Base-by-base conservation (phyloP, 1,139 yeast genomes). In the Candida albicans region DNA sequence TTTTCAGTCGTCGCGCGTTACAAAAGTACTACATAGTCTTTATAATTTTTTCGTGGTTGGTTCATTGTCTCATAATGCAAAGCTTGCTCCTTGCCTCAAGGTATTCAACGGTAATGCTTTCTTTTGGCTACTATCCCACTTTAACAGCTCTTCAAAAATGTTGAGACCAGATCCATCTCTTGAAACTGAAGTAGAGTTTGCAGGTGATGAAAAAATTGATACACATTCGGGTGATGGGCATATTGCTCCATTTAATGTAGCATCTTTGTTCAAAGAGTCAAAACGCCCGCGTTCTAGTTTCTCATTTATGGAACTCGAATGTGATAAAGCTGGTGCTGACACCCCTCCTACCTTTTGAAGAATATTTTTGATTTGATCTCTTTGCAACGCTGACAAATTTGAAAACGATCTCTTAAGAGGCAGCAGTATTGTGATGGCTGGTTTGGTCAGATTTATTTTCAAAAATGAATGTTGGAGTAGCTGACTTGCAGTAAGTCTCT, bases 401-500 rank as follows among this genome's bases (percentile, higher is more conserved):
- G 41, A 32, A 24, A 18, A 5, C 12, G 39, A 15, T 26, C 14
- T 13, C 14, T 28, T 18, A 8, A 27, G 29, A 9, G 29, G 26
- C n/a, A 22, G 8, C 24, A 18, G 22, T 4, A 18, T 18, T 5
- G n/a, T 29, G 22, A 34, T 24, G 13, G 25, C 9, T 15, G 25
- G 8, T 15, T 18, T 25, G 11, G 22, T 7, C 8, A 12, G 11
- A 14, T n/a, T 27, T 8, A 8, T 10, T 18, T 26, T 36, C 14
- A 45, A 52, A 52, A 81, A 81, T 2, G 81, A 77, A 58, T 82
- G 88, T 1, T 56, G 46, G 42, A 72, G 57, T 29, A 82, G 71
- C 34, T 75, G 71, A 1, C 56, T 60, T 0, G 82, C 77, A 0
- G 79, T 68, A 22, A 77, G 67, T 42, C 93, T 68, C 43, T 68